Evolutionary conservation across 495 filamentous ascomycete genomes (phyloP).

Genomic region (Hypoxylon fragiforme): DNA sequence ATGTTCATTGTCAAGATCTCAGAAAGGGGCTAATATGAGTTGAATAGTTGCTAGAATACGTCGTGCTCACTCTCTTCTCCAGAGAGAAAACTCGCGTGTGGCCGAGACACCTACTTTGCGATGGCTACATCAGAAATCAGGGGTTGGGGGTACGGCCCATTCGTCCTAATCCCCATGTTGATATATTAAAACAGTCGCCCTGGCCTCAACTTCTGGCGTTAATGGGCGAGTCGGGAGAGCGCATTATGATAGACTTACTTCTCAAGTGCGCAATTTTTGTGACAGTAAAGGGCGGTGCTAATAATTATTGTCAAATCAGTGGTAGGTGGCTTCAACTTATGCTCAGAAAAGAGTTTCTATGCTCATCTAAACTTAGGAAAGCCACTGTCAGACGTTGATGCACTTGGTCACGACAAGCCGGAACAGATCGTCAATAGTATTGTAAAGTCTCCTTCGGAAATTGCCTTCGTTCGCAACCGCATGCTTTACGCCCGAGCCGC

Average conservation of each 20-base stretch:
- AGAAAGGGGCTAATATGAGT: conserved; percentile 31
- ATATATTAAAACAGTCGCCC: conserved; percentile 65
- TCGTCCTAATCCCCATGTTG: conserved; percentile 71
- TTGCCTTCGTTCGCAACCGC: conserved; percentile 77
- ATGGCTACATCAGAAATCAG: conserved; percentile 64
- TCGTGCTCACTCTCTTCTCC: conserved; percentile 74
- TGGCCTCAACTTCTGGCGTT: conserved; percentile 75
- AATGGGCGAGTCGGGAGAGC: conserved; percentile 75
- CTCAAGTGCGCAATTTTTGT: conserved; percentile 78
- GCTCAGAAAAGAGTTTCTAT: not conserved
- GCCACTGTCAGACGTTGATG: conserved; percentile 44
- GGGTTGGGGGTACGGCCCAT: conserved; percentile 53
- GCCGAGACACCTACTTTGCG: conserved; percentile 73
- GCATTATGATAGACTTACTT: conserved; percentile 78
- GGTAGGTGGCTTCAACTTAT: conserved; percentile 53
- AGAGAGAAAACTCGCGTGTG: conserved; percentile 52
- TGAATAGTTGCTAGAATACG: conserved; percentile 88
- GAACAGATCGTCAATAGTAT: conserved; percentile 4
- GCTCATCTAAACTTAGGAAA: conserved; percentile 29
- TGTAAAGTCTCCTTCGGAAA: conserved; percentile 56
- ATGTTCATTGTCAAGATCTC: not conserved
- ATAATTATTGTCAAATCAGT: conserved; percentile 77
- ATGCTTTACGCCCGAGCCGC: conserved; percentile 83
- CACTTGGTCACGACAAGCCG: conserved; percentile 10
- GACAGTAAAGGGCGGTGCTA: conserved; percentile 56